A percentile compares a stretch with the other conserved stretches of the same genome.
Conservation (phyloP, 495 filamentous ascomycete genomes). For the Podospora fimiseda region DNA sequence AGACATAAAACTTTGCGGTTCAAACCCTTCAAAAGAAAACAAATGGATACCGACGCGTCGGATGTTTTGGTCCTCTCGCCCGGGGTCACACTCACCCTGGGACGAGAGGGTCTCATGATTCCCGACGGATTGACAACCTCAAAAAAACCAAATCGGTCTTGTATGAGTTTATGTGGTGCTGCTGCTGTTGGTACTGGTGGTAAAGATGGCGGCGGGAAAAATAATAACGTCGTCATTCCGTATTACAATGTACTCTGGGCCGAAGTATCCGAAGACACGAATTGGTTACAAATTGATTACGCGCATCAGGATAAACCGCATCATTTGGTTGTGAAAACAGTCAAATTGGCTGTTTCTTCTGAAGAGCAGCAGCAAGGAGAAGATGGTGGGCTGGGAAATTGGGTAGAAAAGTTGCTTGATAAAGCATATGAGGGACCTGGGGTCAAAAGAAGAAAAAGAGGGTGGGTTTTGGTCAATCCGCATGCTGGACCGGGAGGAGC, state of each 20-base stretch:
- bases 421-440: too few relatives aligned
- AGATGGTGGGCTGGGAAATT: too few relatives aligned
- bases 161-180: conserved; percentile 10
- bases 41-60: too few relatives aligned
- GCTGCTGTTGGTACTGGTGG: background rate
- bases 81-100: conserved; percentile 19
- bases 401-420: too few relatives aligned
- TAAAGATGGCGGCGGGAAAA: conserved; percentile 3
- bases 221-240: conserved; percentile 49
- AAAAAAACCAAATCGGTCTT: conserved; percentile 20
- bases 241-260: conserved; percentile 85
- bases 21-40: too few relatives aligned
- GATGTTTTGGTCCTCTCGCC: conserved; percentile 23
- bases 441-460: conserved; percentile 63
- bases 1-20: too few relatives aligned
- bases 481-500: conserved; percentile 81
- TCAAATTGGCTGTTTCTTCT: conserved; percentile 22
- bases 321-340: conserved; percentile 13
- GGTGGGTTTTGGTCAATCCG: conserved; percentile 87
- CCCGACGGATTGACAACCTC: conserved; percentile 13
- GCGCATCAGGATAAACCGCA: conserved; percentile 39
- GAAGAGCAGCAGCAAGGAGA: too few relatives aligned
- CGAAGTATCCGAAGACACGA: conserved; percentile 46
- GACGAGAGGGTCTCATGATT: conserved; percentile 15
- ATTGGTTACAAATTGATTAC: conserved; percentile 68